Evolutionary conservation across 495 filamentous ascomycete species (phyloP), one percentile per base, ranked within the genome.

Genomic region (Penicillium waksmanii): DNA sequence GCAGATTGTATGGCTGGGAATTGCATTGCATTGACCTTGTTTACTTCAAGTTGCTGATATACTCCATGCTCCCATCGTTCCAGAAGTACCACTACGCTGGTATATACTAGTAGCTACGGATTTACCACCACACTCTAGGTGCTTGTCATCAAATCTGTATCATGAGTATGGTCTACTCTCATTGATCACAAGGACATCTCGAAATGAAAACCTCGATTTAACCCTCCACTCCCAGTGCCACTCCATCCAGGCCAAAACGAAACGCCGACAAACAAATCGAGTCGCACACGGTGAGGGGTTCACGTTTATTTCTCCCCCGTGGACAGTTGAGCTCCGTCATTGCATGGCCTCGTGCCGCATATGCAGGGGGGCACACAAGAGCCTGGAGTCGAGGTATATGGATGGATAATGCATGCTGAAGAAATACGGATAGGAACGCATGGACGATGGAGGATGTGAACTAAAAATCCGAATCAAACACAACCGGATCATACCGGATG

Each of bases 261-360:
- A 62, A 69, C 55, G 38, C 25, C 53, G 43, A 51, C 60, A 64
- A 56, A 66, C 65, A 60, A 54, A 51, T 35, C 44, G 35, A 47
- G 64, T 62, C 49, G 50, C 58, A 63, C 54, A 61, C 51, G 15
- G 35, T 38, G 56, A 56, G 53, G 38, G 42, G 31, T 42, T 12
- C n/a, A 44, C 8, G n/a, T 42, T 38, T 31, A 31, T 3, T 31
- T 31, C 11, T 34, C 60, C 23, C 54, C 36, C 17, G 18, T 44
- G 49, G 38, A 23, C 5, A 18, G 51, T 33, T 55, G 17, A 33
- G 17, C 59, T 31, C 48, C 46, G 13, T 36, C 19, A 56, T 55
- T 19, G 33, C 53, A 27, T 46, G 33, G 44, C 47, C 51, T 57
- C 53, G 58, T 54, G 50, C 46, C 59, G 53, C 38, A 56, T 58